A percentile compares a stretch with the other conserved stretches of the same genome.
These are phyloP conservation scores for Porphyrellus cyaneotinctus DNA, from an alignment of 768 basidiomycete species.

Conservation along the genomic window DNA sequence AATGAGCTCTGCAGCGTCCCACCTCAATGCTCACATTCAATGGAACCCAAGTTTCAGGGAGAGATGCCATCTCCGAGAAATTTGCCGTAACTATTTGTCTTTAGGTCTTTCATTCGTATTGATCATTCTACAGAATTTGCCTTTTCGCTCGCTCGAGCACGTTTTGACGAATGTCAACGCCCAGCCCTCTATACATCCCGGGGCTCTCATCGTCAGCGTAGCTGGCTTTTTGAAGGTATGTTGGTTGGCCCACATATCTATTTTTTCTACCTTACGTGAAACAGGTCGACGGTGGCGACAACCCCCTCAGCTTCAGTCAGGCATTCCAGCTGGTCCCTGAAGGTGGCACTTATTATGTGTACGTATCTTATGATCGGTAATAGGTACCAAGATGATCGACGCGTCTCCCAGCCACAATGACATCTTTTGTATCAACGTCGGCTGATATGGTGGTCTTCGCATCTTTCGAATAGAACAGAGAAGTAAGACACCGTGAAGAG, in stretches of 20 bases:
- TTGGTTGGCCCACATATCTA: slow-evolving; percentile 3
- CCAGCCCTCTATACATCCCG: slow-evolving; percentile 68
- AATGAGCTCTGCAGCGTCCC: slow-evolving; percentile 50
- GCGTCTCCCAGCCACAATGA: slow-evolving; percentile 64
- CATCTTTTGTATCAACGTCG: slow-evolving; percentile 88
- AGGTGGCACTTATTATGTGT: slow-evolving; percentile 79
- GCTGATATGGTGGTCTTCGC: slow-evolving; percentile 22
- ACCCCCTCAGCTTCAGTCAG: slow-evolving; percentile 89
- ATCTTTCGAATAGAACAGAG: slow-evolving; percentile 4
- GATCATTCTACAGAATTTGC: slow-evolving; percentile 49
- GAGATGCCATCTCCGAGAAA: slow-evolving; percentile 59
- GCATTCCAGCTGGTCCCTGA: slow-evolving; percentile 89
- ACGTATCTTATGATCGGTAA: slow-evolving; percentile 30
- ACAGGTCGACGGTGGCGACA: slow-evolving; percentile 76
- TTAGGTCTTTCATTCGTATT: not conserved
- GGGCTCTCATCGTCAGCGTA: slow-evolving; percentile 72
- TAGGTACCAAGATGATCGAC: slow-evolving; percentile 7
- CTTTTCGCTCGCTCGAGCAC: slow-evolving; percentile 81
- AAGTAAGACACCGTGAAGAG: slow-evolving; percentile 17
- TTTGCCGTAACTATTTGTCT: slow-evolving; percentile 48
- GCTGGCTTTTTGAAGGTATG: slow-evolving; percentile 80
- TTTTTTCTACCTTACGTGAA: slow-evolving; percentile 5
- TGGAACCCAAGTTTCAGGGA: slow-evolving; percentile 53
- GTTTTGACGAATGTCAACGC: slow-evolving; percentile 79
- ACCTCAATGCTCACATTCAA: slow-evolving; percentile 88